Percentiles rank a stretch among this genome's conserved stretches.
Evolutionary conservation across 805 yeast species (phyloP).

Genomic region (Sporopachydermia lactativora): DNA sequence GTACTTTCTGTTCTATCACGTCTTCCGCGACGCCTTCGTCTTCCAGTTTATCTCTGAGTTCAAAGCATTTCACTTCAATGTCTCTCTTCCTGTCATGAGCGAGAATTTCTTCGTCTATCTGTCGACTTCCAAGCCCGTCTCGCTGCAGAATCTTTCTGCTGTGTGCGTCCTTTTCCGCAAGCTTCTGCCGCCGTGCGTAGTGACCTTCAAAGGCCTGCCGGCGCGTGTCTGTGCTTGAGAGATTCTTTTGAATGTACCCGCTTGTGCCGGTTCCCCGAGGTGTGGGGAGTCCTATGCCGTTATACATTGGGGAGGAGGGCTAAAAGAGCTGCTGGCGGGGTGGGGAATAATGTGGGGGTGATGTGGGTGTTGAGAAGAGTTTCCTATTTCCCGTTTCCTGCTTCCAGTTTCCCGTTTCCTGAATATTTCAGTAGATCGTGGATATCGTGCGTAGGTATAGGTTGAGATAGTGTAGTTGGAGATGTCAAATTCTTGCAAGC

Average conservation of each 20-base stretch:
- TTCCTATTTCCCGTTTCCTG: too few relatives aligned
- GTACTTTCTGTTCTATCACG: constrained; percentile 10
- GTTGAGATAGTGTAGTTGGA: too few relatives aligned
- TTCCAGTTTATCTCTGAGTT: constrained; percentile 13
- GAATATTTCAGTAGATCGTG: too few relatives aligned
- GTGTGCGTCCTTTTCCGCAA: constrained; percentile 5
- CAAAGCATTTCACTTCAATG: constrained; percentile 15
- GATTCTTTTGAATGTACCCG: constrained; percentile 19
- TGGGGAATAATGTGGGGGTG: too few relatives aligned
- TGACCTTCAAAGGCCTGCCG: constrained; percentile 8
- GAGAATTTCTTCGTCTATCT: constrained; percentile 13
- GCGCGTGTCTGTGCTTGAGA: constrained; percentile 7
- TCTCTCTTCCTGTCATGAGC: constrained; percentile 16
- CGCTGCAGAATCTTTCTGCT: constrained; percentile 5
- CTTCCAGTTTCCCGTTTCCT: too few relatives aligned
- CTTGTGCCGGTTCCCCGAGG: constrained; percentile 21
- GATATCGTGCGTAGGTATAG: too few relatives aligned
- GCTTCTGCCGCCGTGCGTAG: constrained; percentile 11
- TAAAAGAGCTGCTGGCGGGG: too few relatives aligned
- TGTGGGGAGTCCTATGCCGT: constrained; percentile 21
- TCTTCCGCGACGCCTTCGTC: constrained; percentile 12
- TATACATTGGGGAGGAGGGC: too few relatives aligned
- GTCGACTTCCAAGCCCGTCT: constrained; percentile 8
- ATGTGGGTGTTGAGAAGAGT: too few relatives aligned
- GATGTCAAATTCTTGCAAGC: too few relatives aligned